Evolutionary conservation across 2,329 filamentous ascomycete species (phyloP).

Genomic region (Neoascochyta sp.): DNA sequence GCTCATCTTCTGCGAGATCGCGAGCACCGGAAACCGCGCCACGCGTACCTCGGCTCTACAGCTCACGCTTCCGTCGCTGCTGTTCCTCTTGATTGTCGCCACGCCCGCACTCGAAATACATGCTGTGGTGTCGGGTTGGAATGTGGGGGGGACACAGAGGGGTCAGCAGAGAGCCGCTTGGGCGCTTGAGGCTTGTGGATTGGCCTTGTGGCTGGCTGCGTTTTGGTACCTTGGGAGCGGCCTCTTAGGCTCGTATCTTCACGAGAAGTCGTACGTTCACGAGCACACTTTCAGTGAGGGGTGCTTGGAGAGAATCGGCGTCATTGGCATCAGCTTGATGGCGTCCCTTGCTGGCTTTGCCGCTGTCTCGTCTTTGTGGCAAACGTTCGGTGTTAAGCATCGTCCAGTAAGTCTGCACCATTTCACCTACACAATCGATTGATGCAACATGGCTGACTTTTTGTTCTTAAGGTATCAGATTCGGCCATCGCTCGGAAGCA

Average conservation of each 20-base stretch:
- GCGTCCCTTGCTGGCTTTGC: slow-evolving; percentile 84
- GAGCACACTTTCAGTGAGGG: slow-evolving; percentile 52
- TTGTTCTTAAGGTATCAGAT: slow-evolving; percentile 61
- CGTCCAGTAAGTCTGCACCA: slow-evolving; percentile 49
- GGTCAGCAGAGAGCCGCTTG: slow-evolving; percentile 60
- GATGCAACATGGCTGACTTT: slow-evolving; percentile 12
- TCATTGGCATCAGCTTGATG: slow-evolving; percentile 84
- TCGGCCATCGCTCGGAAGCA: slow-evolving; percentile 73
- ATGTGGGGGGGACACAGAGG: slow-evolving; percentile 57
- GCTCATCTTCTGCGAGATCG: slow-evolving; percentile 79
- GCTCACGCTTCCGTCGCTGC: slow-evolving; percentile 65
- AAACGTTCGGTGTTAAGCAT: slow-evolving; percentile 67
- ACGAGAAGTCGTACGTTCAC: slow-evolving; percentile 43
- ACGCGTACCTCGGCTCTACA: slow-evolving; percentile 66
- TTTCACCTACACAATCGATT: too few species aligned
- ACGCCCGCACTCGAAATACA: slow-evolving; percentile 79
- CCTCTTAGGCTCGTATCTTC: slow-evolving; percentile 54
- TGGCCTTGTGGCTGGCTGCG: slow-evolving; percentile 64
- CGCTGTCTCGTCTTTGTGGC: slow-evolving; percentile 83
- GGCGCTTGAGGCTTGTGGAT: slow-evolving; percentile 60
- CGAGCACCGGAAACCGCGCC: slow-evolving; percentile 65
- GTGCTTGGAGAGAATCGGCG: slow-evolving; percentile 65
- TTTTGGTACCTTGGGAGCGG: slow-evolving; percentile 75
- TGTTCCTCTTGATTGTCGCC: slow-evolving; percentile 68
- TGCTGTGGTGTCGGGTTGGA: slow-evolving; percentile 57